A percentile compares a stretch with the other conserved stretches of the same genome.
These are phyloP conservation scores for Delphinella strobiligena DNA, from an alignment of 2,329 filamentous ascomycete species.

Conservation along the genomic window DNA sequence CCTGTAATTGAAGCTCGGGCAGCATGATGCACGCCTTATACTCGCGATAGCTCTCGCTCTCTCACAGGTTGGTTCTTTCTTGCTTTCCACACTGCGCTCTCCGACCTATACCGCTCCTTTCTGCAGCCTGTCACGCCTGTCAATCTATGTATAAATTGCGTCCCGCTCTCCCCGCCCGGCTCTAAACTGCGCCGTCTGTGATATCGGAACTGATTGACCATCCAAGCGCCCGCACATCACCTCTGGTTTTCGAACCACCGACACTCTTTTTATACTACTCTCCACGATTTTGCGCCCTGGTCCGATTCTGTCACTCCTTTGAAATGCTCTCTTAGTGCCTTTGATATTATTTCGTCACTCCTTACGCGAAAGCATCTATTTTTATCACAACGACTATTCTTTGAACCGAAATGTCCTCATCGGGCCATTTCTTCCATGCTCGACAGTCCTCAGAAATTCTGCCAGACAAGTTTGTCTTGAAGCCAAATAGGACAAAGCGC, in stretches of 20 bases:
- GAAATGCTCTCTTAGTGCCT: slow-evolving; percentile 9
- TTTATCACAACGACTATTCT: not conserved
- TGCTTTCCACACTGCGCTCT: not conserved
- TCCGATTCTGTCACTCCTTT: slow-evolving; percentile 3
- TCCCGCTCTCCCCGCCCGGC: not conserved
- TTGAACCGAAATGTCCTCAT: slow-evolving; percentile 9
- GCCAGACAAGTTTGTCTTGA: slow-evolving; percentile 8
- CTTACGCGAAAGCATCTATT: slow-evolving; percentile 1
- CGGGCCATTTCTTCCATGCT: slow-evolving; percentile 8
- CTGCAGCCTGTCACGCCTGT: slow-evolving; percentile 4
- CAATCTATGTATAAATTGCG: not conserved
- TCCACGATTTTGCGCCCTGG: slow-evolving; percentile 2
- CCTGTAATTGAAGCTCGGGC: slow-evolving; percentile 1
- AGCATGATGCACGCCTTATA: not conserved
- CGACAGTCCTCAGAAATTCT: slow-evolving; percentile 9
- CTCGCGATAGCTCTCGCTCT: slow-evolving; percentile 3
- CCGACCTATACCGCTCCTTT: slow-evolving; percentile 5
- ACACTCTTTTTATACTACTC: not conserved
- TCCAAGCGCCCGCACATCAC: not conserved
- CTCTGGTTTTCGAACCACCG: not conserved
- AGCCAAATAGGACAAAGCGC: slow-evolving; percentile 8
- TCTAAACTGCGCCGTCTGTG: not conserved
- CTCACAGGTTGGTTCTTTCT: slow-evolving; percentile 2
- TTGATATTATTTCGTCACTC: slow-evolving; percentile 7
- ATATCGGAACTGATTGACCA: not conserved